phyloP scores from a whole-genome alignment of 495 filamentous ascomycete species.

The Antarctomyces pellizariae region DNA sequence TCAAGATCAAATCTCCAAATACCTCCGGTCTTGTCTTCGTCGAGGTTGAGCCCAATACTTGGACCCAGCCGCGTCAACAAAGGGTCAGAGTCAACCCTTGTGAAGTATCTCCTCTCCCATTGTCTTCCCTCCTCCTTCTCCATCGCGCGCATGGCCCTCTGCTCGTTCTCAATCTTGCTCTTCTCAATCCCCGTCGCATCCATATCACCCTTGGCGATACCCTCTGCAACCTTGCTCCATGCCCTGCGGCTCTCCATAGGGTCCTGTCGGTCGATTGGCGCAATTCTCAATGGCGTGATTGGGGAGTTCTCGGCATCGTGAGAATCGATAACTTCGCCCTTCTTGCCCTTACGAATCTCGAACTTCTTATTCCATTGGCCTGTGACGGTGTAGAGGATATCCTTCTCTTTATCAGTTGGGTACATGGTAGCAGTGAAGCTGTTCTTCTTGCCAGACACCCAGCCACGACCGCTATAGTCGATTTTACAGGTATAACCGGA shows the following conservation, averaged over 20 bases:
- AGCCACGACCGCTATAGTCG: slow-evolving; percentile 79
- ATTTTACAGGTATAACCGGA: slow-evolving; percentile 81
- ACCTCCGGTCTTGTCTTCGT: slow-evolving; percentile 41
- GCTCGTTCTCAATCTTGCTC: slow-evolving; percentile 71
- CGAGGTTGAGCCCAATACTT: slow-evolving; percentile 11
- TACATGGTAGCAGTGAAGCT: slow-evolving; percentile 58
- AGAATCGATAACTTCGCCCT: slow-evolving; percentile 31
- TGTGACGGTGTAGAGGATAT: slow-evolving; percentile 61
- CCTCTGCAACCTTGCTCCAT: slow-evolving; percentile 64
- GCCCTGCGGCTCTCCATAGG: slow-evolving; percentile 70
- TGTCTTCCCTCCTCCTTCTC: slow-evolving; percentile 57
- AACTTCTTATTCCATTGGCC: slow-evolving; percentile 85
- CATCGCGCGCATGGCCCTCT: slow-evolving; percentile 59
- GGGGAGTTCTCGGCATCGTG: slow-evolving; percentile 39
- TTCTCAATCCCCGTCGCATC: slow-evolving; percentile 59
- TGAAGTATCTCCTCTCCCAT: slow-evolving; percentile 79
- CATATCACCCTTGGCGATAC: slow-evolving; percentile 62
- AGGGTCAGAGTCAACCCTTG: slow-evolving; percentile 10
- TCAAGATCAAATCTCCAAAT: slow-evolving; percentile 45
- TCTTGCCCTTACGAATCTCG: slow-evolving; percentile 54
- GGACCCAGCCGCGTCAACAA: slow-evolving; percentile 8
- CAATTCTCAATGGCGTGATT: slow-evolving; percentile 46
- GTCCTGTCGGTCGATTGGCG: slow-evolving; percentile 61
- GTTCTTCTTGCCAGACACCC: slow-evolving; percentile 91
- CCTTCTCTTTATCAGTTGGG: slow-evolving; percentile 55